Conservation (phyloP, 495 filamentous ascomycete species). For the Podospora pseudoanserina region DNA sequence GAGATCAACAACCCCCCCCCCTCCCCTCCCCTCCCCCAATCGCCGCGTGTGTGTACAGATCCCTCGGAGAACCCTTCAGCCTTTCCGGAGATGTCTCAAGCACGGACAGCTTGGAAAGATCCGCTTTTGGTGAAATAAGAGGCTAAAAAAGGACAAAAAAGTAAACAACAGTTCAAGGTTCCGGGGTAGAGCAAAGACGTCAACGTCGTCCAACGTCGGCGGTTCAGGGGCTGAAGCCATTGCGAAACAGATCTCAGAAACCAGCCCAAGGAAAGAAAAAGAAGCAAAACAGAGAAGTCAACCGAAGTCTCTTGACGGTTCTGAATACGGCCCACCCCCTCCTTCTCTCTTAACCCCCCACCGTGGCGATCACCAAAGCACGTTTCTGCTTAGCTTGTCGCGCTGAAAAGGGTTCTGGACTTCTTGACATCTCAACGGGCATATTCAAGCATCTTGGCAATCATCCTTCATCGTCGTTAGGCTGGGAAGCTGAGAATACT, state of each 20-base stretch:
- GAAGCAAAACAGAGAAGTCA: not conserved
- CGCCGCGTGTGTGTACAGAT: not conserved
- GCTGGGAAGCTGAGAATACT: not conserved
- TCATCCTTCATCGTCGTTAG: not conserved
- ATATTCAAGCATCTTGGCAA: not conserved
- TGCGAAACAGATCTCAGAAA: not conserved
- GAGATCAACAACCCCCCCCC: not conserved
- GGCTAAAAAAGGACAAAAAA: not conserved
- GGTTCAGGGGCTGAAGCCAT: not conserved
- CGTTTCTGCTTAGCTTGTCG: not conserved
- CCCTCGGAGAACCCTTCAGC: slow-evolving; percentile 5
- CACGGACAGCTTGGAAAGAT: not conserved
- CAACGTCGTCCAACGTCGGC: not conserved
- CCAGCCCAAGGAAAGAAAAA: not conserved
- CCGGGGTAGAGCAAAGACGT: not conserved
- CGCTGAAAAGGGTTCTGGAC: not conserved
- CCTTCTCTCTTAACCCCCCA: not conserved
- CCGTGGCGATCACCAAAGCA: not conserved
- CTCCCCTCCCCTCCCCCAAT: too few relatives aligned
- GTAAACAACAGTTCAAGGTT: not conserved
- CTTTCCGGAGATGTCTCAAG: slow-evolving; percentile 1
- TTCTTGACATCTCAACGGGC: not conserved
- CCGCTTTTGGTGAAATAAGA: not conserved
- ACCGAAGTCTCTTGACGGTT: not conserved
- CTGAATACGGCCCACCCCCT: not conserved